A percentile compares a stretch with the other conserved stretches of the same genome.
These are phyloP conservation scores for Boletus speciosus DNA, from an alignment of 768 basidiomycete genomes.

Conservation along the genomic window DNA sequence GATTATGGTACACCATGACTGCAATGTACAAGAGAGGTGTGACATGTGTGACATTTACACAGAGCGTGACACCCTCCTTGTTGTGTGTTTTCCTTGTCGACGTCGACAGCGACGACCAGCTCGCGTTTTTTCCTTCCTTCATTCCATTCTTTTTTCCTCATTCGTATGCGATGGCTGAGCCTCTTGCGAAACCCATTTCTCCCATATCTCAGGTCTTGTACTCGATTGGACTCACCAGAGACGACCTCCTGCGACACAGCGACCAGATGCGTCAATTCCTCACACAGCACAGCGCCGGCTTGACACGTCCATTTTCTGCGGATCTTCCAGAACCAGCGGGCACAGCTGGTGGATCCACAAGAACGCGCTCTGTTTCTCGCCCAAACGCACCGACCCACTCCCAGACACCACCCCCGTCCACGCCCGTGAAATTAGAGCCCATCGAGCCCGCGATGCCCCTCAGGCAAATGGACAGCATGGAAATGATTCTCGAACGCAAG, in stretches of 20 bases:
- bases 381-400: conserved; percentile 42
- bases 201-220: conserved; percentile 72
- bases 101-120: conserved; percentile 22
- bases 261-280: conserved; percentile 81
- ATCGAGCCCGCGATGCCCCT: conserved; percentile 46
- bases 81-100: conserved; percentile 16
- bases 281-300: conserved; percentile 46
- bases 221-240: conserved; percentile 72
- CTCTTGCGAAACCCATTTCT: conserved; percentile 39
- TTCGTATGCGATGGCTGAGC: conserved; percentile 19
- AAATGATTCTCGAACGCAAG: conserved; percentile 71
- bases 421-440: conserved; percentile 64
- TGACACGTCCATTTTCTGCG: conserved; percentile 42
- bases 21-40: conserved; percentile 12
- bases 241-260: conserved; percentile 67
- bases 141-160: not conserved
- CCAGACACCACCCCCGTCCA: conserved; percentile 44
- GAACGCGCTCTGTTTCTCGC: conserved; percentile 45
- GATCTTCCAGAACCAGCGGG: conserved; percentile 34
- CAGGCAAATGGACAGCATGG: conserved; percentile 71
- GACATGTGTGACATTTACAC: conserved; percentile 21
- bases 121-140: not conserved
- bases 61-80: conserved; percentile 16
- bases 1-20: conserved; percentile 78
- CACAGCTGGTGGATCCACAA: conserved; percentile 39